phyloP scores from a whole-genome alignment of 2,329 filamentous ascomycete species.

The Hypoxylon sp. region DNA sequence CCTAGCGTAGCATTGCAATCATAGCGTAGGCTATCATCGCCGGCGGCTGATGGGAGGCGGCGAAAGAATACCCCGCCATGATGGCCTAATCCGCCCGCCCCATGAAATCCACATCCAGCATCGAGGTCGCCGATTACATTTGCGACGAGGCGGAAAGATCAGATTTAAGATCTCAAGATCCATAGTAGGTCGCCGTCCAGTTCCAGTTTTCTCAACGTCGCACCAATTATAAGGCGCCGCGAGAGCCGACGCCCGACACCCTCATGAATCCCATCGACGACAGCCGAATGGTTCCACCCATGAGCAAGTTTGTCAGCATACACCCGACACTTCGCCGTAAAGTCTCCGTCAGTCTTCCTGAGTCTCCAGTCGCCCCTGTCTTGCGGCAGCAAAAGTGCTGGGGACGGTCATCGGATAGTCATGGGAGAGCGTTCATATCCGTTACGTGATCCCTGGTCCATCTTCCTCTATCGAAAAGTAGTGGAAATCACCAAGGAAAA shows the following conservation, averaged over 20 bases:
- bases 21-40: conserved; percentile 13
- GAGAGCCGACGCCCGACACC: conserved; percentile 28
- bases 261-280: conserved; percentile 12
- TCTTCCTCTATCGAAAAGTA: conserved; percentile 12
- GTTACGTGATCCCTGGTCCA: conserved; percentile 6
- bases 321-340: conserved; percentile 8
- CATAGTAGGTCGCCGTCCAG: conserved; percentile 11
- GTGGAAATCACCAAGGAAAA: conserved; percentile 17
- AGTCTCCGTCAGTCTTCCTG: conserved; percentile 17
- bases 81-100: conserved; percentile 6
- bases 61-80: conserved; percentile 14
- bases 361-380: conserved; percentile 23
- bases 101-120: background rate
- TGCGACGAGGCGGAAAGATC: conserved; percentile 4
- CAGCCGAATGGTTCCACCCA: conserved; percentile 23
- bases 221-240: conserved; percentile 18
- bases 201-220: conserved; percentile 11
- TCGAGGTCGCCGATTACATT: conserved; percentile 41
- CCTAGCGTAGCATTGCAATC: conserved; percentile 15
- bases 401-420: conserved; percentile 3
- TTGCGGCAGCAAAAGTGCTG: conserved; percentile 1
- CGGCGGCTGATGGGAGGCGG: background rate
- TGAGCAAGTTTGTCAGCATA: conserved; percentile 37
- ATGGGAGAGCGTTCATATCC: conserved; percentile 5
- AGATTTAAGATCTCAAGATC: background rate